Evolutionary conservation across 192 early-diverging fungal species (phyloP).

Genomic region (Gaertneriomyces semiglobifer): DNA sequence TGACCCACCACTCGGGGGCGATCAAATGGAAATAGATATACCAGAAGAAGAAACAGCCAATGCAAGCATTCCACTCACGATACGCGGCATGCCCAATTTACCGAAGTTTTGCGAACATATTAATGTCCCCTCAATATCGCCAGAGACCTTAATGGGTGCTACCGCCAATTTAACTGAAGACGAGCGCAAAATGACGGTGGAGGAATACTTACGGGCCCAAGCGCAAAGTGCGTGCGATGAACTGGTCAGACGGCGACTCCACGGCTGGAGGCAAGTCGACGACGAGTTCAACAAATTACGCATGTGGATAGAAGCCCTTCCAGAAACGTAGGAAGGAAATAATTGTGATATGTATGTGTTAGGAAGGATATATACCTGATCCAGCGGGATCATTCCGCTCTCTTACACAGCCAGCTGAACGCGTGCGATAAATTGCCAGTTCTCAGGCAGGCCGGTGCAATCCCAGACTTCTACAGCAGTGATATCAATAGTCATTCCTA

Average conservation of each 20-base stretch:
- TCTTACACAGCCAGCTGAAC: too few relatives aligned
- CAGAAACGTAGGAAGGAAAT: neutral
- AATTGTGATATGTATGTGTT: too few relatives aligned
- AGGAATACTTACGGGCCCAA: constrained; percentile 5
- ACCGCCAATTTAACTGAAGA: neutral
- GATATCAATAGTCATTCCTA: constrained; percentile 12
- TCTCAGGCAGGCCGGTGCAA: neutral
- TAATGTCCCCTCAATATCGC: neutral
- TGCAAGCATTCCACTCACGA: neutral
- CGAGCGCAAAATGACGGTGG: constrained; percentile 12
- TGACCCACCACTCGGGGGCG: too few relatives aligned
- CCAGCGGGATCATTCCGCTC: too few relatives aligned
- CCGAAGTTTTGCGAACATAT: neutral
- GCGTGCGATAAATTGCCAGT: constrained; percentile 16
- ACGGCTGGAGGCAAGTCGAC: constrained; percentile 6
- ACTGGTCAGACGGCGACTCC: neutral
- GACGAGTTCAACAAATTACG: constrained; percentile 14
- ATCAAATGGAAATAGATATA: too few relatives aligned
- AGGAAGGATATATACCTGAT: too few relatives aligned
- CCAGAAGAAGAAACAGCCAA: too few relatives aligned
- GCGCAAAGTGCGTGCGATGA: neutral
- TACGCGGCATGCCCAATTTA: constrained; percentile 1
- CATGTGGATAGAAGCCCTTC: constrained; percentile 7
- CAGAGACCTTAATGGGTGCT: neutral
- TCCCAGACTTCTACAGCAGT: constrained; percentile 17